These are phyloP conservation scores for Bidens hawaiensis DNA, from an alignment of 140 eudicot species.

Conservation along the genomic window DNA sequence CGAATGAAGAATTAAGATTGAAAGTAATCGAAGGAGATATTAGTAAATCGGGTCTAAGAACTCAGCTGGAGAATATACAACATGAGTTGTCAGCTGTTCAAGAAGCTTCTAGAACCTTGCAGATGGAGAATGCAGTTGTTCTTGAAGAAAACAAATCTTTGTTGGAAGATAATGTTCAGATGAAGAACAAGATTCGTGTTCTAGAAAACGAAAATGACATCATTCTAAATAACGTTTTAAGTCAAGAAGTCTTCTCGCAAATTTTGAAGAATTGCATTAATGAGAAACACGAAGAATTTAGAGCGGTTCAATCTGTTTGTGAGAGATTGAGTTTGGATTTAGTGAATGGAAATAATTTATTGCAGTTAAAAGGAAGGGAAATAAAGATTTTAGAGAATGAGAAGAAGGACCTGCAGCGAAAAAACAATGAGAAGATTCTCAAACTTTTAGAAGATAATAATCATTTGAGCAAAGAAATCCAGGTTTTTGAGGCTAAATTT, in stretches of 20 bases:
- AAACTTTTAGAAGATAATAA: slow-evolving; percentile 40
- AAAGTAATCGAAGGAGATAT: slow-evolving; percentile 45
- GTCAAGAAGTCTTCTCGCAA: slow-evolving; percentile 35
- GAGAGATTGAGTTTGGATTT: no score
- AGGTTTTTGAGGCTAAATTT: slow-evolving; percentile 30
- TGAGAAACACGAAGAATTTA: slow-evolving; percentile 47
- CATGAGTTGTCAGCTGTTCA: slow-evolving; percentile 41
- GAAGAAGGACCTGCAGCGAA: slow-evolving; percentile 36
- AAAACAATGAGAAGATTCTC: slow-evolving; percentile 27
- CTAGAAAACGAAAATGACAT: slow-evolving; percentile 45
- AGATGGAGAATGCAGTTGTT: slow-evolving; percentile 35
- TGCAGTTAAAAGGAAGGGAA: no score
- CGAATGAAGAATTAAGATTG: slow-evolving; percentile 38
- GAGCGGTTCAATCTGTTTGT: slow-evolving; percentile 26
- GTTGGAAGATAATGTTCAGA: slow-evolving; percentile 24
- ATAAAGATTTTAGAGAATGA: slow-evolving; percentile 31
- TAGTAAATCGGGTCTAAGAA: slow-evolving; percentile 32
- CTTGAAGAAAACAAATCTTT: slow-evolving; percentile 44
- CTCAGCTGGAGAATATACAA: slow-evolving; percentile 42
- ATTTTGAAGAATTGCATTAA: slow-evolving; percentile 34
- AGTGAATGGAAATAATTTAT: no score
- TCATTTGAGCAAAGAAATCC: slow-evolving; percentile 29
- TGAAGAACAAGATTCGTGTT: slow-evolving; percentile 34
- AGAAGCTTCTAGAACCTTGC: slow-evolving; percentile 36
- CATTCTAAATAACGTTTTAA: slow-evolving; percentile 37